Evolutionary conservation across 2,329 filamentous ascomycete species (phyloP).

Genomic region (Rutstroemia sp.): DNA sequence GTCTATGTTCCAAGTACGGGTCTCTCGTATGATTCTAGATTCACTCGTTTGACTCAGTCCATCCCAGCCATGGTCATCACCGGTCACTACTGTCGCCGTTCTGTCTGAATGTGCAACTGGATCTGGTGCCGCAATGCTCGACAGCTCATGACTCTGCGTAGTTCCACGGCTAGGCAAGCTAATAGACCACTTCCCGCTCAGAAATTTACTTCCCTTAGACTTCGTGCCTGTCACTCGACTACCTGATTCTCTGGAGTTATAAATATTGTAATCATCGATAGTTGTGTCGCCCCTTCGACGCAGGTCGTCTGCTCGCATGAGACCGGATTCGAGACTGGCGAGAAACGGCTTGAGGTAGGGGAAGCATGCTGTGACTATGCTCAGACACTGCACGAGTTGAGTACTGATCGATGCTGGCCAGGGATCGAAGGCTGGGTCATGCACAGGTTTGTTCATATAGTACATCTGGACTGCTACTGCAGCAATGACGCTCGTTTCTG

Average conservation of each 20-base stretch:
- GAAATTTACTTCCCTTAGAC: background rate
- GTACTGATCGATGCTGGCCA: background rate
- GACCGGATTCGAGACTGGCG: background rate
- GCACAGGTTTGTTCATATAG: background rate
- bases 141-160: background rate
- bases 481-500: constrained; percentile 1
- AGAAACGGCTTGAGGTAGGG: constrained; percentile 7
- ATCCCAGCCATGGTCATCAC: background rate
- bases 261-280: background rate
- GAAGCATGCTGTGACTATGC: constrained; percentile 3
- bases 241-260: background rate
- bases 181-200: background rate
- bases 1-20: background rate
- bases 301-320: constrained; percentile 3
- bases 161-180: background rate
- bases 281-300: background rate
- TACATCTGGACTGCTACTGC: constrained; percentile 1
- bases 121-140: background rate
- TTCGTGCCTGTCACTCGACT: background rate
- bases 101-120: background rate
- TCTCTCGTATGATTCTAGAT: constrained; percentile 3
- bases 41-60: constrained; percentile 3
- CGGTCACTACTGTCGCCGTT: background rate
- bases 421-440: constrained; percentile 1
- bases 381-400: constrained; percentile 1